These are phyloP conservation scores for Rhodotorula sp. DNA, from an alignment of 1,284 basidiomycete species.

Conservation along the genomic window DNA sequence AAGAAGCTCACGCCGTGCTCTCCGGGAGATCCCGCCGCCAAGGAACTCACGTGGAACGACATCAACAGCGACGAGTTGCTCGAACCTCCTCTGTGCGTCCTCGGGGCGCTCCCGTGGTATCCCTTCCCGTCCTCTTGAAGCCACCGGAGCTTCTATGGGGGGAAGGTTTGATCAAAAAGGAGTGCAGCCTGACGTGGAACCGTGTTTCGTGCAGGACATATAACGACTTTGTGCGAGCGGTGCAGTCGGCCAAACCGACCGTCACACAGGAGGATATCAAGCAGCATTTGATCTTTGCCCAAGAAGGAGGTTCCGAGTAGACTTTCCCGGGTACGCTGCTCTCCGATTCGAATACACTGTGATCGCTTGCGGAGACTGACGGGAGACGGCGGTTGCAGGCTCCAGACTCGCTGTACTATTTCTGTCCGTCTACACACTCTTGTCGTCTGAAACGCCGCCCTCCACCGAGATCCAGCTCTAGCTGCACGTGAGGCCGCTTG, in stretches of 20 bases:
- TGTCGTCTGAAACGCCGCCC: background rate
- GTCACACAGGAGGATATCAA: constrained; percentile 86
- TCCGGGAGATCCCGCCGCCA: constrained; percentile 80
- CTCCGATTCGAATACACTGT: too few species aligned
- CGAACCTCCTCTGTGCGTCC: constrained; percentile 70
- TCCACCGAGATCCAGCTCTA: too few species aligned
- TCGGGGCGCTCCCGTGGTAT: too few species aligned
- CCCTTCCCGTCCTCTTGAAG: too few species aligned
- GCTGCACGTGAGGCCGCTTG: too few species aligned
- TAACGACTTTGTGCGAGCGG: constrained; percentile 80
- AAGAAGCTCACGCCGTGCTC: constrained; percentile 80
- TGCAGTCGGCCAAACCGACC: constrained; percentile 80
- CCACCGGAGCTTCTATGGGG: too few species aligned
- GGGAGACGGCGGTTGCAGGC: too few species aligned
- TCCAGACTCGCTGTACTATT: too few species aligned
- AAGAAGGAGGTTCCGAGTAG: constrained; percentile 58
- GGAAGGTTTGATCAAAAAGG: too few species aligned
- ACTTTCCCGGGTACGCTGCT: background rate
- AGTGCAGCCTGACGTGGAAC: constrained; percentile 4
- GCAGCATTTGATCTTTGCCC: constrained; percentile 88
- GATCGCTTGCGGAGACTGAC: too few species aligned
- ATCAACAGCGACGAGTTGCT: constrained; percentile 84
- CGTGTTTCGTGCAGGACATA: constrained; percentile 29
- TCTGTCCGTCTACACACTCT: too few species aligned
- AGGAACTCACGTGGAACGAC: constrained; percentile 91